phyloP scores from a whole-genome alignment of 2,329 filamentous ascomycete genomes.

The Camillea tinctor region DNA sequence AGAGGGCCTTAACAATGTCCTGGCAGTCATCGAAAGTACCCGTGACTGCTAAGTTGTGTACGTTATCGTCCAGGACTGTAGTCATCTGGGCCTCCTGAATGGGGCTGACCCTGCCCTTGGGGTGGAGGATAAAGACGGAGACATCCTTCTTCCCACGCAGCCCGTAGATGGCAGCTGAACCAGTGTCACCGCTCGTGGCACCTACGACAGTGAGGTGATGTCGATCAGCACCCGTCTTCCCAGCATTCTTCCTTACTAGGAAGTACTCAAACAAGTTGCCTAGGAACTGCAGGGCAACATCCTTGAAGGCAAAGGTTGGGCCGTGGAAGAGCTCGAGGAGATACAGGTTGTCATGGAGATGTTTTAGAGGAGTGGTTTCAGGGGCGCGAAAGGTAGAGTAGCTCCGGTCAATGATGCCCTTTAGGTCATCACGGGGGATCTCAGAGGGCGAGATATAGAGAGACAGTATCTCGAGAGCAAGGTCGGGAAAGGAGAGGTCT shows the following conservation, averaged over 20 bases:
- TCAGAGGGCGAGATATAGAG: slow-evolving; percentile 84
- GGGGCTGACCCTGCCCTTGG: slow-evolving; percentile 84
- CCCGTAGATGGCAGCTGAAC: slow-evolving; percentile 94
- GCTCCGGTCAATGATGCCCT: slow-evolving; percentile 76
- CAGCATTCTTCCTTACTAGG: slow-evolving; percentile 68
- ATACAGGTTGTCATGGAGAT: slow-evolving; percentile 77
- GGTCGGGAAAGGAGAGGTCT: slow-evolving; percentile 73
- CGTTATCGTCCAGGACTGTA: slow-evolving; percentile 83
- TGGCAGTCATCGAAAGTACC: slow-evolving; percentile 97
- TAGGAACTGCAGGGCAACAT: slow-evolving; percentile 88
- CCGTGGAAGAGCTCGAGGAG: slow-evolving; percentile 95
- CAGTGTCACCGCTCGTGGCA: slow-evolving; percentile 85
- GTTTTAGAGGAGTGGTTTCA: slow-evolving; percentile 75
- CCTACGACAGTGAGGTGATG: slow-evolving; percentile 85
- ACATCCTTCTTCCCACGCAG: slow-evolving; percentile 95
- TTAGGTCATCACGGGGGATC: slow-evolving; percentile 77
- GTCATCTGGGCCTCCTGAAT: slow-evolving; percentile 98
- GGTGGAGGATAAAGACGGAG: slow-evolving; percentile 91
- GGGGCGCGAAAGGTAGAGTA: slow-evolving; percentile 85
- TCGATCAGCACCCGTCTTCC: slow-evolving; percentile 64
- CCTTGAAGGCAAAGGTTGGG: slow-evolving; percentile 93
- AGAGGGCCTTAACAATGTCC: slow-evolving; percentile 92
- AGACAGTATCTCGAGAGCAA: slow-evolving; percentile 81
- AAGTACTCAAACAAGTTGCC: slow-evolving; percentile 97
- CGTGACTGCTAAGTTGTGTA: slow-evolving; percentile 85